Evolutionary conservation across 2,329 filamentous ascomycete genomes (phyloP), one percentile per base, ranked within the genome.

Genomic region (Sporothrix sp.): DNA sequence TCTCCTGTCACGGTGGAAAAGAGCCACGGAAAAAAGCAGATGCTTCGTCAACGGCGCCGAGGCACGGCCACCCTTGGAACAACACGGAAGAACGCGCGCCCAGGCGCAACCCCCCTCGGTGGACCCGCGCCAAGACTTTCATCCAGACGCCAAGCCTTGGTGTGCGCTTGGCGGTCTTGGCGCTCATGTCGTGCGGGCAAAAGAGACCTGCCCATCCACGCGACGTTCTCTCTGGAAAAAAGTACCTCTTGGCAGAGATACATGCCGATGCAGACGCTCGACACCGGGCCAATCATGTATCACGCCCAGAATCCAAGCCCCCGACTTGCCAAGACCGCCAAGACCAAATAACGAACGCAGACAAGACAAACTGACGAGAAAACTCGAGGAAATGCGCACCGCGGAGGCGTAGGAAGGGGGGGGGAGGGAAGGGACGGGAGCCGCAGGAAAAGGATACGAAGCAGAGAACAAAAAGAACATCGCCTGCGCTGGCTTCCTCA

Each of bases 91-190:
- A 33, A n/a, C n/a, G 10, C 25, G n/a, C n/a, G n/a, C n/a, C n/a
- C n/a, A n/a, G n/a, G n/a, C n/a, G n/a, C n/a, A n/a, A 48, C n/a
- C 13, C 35, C 36, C 16, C 27, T 18, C 36, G 25, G 54, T 55
- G 56, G 54, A 49, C n/a, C 23, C 37, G 50, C 43, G 55, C 56
- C 56, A 58, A 58, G 56, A 50, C 50, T 47, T 52, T 52, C 28
- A 47, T 18, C 35, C 33, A 36, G 23, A 49, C 28, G 50, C 61
- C 39, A 38, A 50, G 54, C 37, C 62, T 64, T 53, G 51, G 51
- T 5, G 6, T 28, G 10, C 5, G 6, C 6, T 28, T 28, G 25
- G 25, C 6, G 10, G 1, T 45, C 43, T 45, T 45, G 43, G 43
- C 60, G 40, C 4, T 9, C 0, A 10, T 51, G 48, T 51, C 11